phyloP scores from a whole-genome alignment of 2,329 filamentous ascomycete genomes.

The Colletotrichum lentis region DNA sequence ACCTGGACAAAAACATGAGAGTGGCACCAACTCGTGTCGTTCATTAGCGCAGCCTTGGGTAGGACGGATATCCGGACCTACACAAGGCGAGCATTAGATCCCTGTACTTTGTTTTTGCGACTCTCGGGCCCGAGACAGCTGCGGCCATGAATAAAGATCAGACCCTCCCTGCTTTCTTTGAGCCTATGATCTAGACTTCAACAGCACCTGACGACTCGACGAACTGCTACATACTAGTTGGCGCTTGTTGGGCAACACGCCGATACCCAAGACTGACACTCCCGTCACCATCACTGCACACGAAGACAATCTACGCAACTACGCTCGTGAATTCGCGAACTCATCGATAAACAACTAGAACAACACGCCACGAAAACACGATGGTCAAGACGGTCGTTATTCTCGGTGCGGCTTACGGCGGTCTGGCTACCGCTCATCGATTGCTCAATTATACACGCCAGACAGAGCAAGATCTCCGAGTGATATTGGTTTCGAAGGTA shows the following conservation, averaged over 20 bases:
- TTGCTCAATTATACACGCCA: constrained; percentile 62
- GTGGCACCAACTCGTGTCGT: constrained; percentile 10
- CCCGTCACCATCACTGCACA: not conserved
- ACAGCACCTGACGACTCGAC: not conserved
- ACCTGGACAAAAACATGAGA: constrained; percentile 28
- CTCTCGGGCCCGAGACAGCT: constrained; percentile 17
- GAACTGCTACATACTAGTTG: not conserved
- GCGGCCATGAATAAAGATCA: constrained; percentile 18
- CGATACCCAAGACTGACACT: not conserved
- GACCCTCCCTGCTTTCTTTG: not conserved
- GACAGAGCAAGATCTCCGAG: constrained; percentile 57
- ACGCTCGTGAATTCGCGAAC: no score
- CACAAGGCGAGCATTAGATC: not conserved
- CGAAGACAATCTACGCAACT: no score
- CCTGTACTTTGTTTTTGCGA: constrained; percentile 12
- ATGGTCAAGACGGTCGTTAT: constrained; percentile 64
- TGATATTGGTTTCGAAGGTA: constrained; percentile 66
- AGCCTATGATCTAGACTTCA: not conserved
- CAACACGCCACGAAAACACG: constrained; percentile 24
- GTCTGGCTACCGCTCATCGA: constrained; percentile 62
- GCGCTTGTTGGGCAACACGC: not conserved
- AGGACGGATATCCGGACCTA: constrained; percentile 19
- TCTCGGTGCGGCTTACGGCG: constrained; percentile 63
- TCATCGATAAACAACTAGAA: not conserved
- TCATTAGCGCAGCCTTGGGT: constrained; percentile 2